phyloP scores from a whole-genome alignment of 31 red algal species.

The Bonnemaisonia californica region DNA sequence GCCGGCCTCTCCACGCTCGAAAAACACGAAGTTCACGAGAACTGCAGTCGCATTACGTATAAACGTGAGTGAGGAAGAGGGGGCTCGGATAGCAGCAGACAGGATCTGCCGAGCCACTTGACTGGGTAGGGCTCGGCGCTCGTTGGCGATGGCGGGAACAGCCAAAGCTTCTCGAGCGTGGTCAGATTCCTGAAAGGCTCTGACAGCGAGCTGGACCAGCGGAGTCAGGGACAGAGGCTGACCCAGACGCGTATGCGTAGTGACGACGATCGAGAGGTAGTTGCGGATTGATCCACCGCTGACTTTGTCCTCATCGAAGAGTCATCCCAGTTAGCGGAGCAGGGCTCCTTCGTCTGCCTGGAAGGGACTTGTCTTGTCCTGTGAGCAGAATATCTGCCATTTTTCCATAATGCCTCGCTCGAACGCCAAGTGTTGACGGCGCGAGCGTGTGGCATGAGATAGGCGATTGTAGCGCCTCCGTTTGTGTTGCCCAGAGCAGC shows the following conservation, averaged over 20 bases:
- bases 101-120: neutral
- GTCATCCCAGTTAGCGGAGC: conserved; percentile 17
- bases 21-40: conserved; percentile 2
- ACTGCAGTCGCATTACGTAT: conserved; percentile 6
- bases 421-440: conserved; percentile 17
- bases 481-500: neutral
- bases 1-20: conserved; percentile 31
- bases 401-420: conserved; percentile 11
- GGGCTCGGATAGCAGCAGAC: neutral
- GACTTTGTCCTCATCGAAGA: conserved; percentile 24
- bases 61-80: neutral
- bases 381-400: conserved; percentile 17
- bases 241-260: conserved; percentile 1
- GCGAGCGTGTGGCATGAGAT: conserved; percentile 12
- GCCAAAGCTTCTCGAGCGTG: no score
- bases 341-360: neutral
- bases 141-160: neutral
- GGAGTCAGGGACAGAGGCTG: conserved; percentile 3
- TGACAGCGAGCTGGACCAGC: neutral
- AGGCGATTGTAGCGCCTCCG: conserved; percentile 21
- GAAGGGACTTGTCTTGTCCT: neutral
- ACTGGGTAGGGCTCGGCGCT: conserved; percentile 22
- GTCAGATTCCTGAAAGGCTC: neutral
- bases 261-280: conserved; percentile 24
- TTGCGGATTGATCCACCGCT: conserved; percentile 17